Conservation (phyloP, 192 early-diverging fungal species). For the Mortierella alpina region DNA sequence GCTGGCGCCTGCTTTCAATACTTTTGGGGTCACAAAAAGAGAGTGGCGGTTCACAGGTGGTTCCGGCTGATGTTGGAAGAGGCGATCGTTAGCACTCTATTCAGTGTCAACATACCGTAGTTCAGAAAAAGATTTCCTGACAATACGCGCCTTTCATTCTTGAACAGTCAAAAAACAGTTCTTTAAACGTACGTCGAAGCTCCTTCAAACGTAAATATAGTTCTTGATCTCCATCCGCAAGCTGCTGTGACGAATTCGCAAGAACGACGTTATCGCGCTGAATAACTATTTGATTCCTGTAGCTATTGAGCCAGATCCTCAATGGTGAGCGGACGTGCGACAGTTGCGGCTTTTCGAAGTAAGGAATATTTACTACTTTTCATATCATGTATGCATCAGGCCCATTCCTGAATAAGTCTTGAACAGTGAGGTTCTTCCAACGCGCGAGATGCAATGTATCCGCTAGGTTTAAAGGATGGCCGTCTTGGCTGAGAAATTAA, state of each 20-base stretch:
- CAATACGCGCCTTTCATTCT: neutral
- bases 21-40: no score
- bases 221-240: slow-evolving; percentile 4
- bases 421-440: neutral
- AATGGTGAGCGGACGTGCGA: slow-evolving; percentile 6
- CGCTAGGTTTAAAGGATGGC: neutral
- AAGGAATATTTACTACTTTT: neutral
- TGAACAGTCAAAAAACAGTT: neutral
- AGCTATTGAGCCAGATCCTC: slow-evolving; percentile 2
- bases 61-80: neutral
- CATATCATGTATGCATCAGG: neutral
- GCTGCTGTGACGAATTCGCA: neutral
- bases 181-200: slow-evolving; percentile 3
- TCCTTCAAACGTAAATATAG: slow-evolving; percentile 4
- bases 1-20: no score
- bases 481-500: slow-evolving; percentile 10
- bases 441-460: neutral
- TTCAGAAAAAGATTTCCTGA: neutral
- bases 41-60: no score
- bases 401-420: slow-evolving; percentile 1
- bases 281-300: slow-evolving; percentile 4
- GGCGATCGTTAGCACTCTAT: slow-evolving; percentile 1
- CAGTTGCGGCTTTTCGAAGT: neutral
- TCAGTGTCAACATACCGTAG: neutral
- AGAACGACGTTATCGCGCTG: neutral